Percentiles rank a stretch among this genome's conserved stretches.
phyloP scores from a whole-genome alignment of 345 rosid species.

The Dipteronia dyeriana region DNA sequence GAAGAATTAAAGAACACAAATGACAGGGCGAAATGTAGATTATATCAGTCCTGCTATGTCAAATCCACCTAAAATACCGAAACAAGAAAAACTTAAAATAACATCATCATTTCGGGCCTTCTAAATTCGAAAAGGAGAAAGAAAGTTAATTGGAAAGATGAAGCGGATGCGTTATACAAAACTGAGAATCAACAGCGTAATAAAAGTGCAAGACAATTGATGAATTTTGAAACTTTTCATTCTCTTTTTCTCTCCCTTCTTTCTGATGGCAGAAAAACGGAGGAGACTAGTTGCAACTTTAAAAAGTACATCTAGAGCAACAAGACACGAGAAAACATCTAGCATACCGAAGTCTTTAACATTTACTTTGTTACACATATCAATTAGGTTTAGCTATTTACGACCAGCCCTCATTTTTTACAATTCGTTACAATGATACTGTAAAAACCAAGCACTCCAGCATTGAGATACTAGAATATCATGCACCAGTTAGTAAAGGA shows the following conservation, averaged over 20 bases:
- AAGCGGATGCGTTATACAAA: neutral
- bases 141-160: neutral
- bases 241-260: slow-evolving; percentile 13
- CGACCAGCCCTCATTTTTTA: neutral
- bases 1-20: neutral
- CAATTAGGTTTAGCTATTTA: neutral
- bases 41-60: neutral
- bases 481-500: neutral
- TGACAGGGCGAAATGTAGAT: neutral
- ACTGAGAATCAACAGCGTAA: neutral
- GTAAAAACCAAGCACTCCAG: neutral
- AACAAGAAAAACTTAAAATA: neutral
- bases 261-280: neutral
- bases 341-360: neutral
- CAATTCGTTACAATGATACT: neutral
- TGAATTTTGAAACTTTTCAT: neutral
- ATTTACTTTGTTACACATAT: neutral
- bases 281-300: neutral
- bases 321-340: neutral
- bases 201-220: neutral
- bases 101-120: neutral
- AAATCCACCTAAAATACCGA: neutral
- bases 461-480: neutral
- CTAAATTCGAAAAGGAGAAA: neutral
- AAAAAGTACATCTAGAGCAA: slow-evolving; percentile 1